Conservation (phyloP, 1,284 basidiomycete genomes). For the Leucoagaricus sp. region DNA sequence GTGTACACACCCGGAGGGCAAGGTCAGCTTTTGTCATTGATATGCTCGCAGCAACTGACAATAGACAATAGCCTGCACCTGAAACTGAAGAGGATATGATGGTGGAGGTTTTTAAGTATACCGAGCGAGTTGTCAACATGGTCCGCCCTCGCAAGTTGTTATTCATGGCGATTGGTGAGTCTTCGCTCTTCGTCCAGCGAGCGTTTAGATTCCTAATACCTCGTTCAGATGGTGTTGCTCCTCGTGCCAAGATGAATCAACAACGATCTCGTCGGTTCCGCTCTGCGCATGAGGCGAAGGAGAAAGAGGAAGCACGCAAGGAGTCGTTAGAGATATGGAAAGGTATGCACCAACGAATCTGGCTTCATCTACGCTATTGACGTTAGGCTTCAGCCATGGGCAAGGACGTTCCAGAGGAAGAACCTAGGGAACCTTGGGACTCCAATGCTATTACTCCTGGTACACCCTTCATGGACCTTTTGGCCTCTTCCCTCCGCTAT, state of each 20-base stretch:
- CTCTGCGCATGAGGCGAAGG: conserved; percentile 91
- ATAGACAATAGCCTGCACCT: conserved; percentile 71
- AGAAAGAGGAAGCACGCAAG: conserved; percentile 86
- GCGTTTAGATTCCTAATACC: neutral
- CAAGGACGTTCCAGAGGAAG: conserved; percentile 83
- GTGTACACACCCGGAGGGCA: conserved; percentile 98
- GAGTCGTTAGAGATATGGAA: conserved; percentile 87
- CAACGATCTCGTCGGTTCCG: conserved; percentile 96
- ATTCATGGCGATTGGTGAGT: conserved; percentile 94
- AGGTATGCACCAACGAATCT: conserved; percentile 43
- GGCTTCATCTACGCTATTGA: neutral
- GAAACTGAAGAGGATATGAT: conserved; percentile 99
- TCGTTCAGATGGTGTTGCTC: conserved; percentile 88
- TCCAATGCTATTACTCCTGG: conserved; percentile 98
- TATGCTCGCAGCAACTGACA: neutral
- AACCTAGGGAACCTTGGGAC: conserved; percentile 92
- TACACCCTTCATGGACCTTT: conserved; percentile 97
- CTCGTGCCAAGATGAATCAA: conserved; percentile 99
- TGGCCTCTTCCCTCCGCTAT: conserved; percentile 88
- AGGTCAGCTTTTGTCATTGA: conserved; percentile 46
- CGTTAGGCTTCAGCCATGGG: conserved; percentile 72
- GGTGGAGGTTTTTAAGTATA: conserved; percentile 96
- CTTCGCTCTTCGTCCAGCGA: neutral
- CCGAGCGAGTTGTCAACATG: conserved; percentile 98
- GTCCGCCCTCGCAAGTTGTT: conserved; percentile 91